Evolutionary conservation across 2,329 filamentous ascomycete species (phyloP).

Genomic region (Chaetoscypha palmicola): DNA sequence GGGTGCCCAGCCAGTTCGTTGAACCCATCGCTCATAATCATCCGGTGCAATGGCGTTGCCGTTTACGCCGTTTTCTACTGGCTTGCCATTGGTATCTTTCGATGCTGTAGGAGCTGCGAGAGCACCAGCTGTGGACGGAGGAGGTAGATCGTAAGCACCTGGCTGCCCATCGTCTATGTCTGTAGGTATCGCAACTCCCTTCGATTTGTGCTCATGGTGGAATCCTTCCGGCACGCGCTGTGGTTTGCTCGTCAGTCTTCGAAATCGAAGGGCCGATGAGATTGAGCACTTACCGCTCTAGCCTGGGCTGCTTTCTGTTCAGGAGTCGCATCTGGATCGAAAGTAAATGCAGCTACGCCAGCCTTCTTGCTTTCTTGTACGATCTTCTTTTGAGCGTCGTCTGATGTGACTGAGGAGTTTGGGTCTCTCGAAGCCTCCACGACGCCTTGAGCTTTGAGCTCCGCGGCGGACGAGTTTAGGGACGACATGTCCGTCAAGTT

Average conservation of each 20-base stretch:
- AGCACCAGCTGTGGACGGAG: conserved; percentile 63
- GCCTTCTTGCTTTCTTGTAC: conserved; percentile 72
- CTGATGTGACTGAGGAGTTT: conserved; percentile 57
- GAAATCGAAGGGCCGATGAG: background rate
- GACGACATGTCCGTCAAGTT: conserved; percentile 21
- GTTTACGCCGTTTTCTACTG: conserved; percentile 41
- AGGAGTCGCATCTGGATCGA: conserved; percentile 76
- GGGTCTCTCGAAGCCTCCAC: conserved; percentile 71
- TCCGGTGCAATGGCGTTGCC: conserved; percentile 39
- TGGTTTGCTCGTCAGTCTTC: conserved; percentile 4
- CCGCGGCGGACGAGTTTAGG: conserved; percentile 35
- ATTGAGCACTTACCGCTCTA: conserved; percentile 53
- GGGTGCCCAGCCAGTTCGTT: conserved; percentile 78
- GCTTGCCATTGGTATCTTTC: conserved; percentile 41
- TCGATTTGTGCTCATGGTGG: conserved; percentile 52
- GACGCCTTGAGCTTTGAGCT: conserved; percentile 76
- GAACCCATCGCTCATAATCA: conserved; percentile 47
- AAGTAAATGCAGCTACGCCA: conserved; percentile 73
- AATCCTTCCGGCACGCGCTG: conserved; percentile 60
- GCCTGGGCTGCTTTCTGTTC: conserved; percentile 81
- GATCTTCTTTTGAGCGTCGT: conserved; percentile 66
- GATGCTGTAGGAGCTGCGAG: conserved; percentile 43
- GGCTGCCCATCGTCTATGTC: conserved; percentile 68
- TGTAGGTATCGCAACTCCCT: conserved; percentile 65
- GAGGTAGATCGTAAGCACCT: conserved; percentile 69